Conservation (phyloP, 2,329 filamentous ascomycete genomes). For the Lecanicillium sp. region DNA sequence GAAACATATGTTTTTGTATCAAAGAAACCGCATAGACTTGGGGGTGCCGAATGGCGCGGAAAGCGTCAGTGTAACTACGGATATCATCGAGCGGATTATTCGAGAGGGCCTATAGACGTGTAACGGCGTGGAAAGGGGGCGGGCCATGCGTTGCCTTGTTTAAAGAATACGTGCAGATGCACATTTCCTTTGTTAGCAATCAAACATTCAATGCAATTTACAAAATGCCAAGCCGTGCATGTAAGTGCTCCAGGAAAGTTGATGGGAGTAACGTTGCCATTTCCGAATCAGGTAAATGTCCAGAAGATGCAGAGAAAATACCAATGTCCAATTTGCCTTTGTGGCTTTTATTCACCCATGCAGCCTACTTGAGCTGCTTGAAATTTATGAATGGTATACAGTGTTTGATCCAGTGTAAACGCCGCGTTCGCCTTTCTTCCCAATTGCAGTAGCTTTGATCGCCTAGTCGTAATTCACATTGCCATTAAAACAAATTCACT, state of each 20-base stretch:
- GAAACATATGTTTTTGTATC: slow-evolving; percentile 15
- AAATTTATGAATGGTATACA: too few relatives aligned
- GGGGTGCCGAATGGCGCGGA: not conserved
- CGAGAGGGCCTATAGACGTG: slow-evolving; percentile 1
- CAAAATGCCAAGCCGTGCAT: too few relatives aligned
- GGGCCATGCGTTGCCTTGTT: not conserved
- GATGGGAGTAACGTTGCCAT: not conserved
- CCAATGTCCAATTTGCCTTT: too few relatives aligned
- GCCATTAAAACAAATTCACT: slow-evolving; percentile 25
- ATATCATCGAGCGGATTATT: slow-evolving; percentile 10
- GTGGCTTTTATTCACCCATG: too few relatives aligned
- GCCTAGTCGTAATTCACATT: not conserved
- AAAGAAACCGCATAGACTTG: slow-evolving; percentile 4
- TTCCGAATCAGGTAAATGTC: too few relatives aligned
- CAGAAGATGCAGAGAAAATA: too few relatives aligned
- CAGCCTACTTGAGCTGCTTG: too few relatives aligned
- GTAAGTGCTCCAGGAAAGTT: not conserved
- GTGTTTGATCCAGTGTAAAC: not conserved
- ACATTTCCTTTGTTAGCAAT: slow-evolving; percentile 10
- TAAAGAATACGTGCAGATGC: slow-evolving; percentile 5
- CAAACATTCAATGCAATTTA: too few relatives aligned
- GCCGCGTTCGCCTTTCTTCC: slow-evolving; percentile 14
- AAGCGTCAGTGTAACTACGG: slow-evolving; percentile 6
- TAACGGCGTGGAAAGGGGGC: not conserved
- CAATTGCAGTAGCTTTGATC: slow-evolving; percentile 19